Evolutionary conservation across 2,329 filamentous ascomycete genomes (phyloP).

Genomic region (Pseudocercospora eumusae): DNA sequence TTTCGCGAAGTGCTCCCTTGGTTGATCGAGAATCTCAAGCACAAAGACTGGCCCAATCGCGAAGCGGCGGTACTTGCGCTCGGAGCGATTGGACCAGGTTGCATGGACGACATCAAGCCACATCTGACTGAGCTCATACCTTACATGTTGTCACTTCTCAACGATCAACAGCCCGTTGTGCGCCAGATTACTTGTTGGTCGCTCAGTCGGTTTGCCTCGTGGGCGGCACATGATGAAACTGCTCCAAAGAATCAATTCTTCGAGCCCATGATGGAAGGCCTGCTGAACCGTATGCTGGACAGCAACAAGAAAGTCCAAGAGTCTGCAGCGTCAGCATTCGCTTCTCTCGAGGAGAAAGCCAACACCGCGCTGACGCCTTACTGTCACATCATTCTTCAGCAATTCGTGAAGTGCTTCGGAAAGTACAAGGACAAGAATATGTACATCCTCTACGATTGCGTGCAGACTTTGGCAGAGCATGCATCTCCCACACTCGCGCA

Average conservation of each 20-base stretch:
- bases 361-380: conserved; percentile 79
- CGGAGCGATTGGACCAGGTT: conserved; percentile 92
- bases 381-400: conserved; percentile 83
- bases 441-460: conserved; percentile 97
- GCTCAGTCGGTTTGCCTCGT: conserved; percentile 85
- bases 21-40: conserved; percentile 82
- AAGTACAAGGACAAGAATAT: conserved; percentile 99
- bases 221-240: conserved; percentile 77
- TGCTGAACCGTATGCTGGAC: conserved; percentile 91
- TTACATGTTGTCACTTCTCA: conserved; percentile 82
- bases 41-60: conserved; percentile 85
- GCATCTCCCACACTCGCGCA: conserved; percentile 80
- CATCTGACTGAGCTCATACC: conserved; percentile 88
- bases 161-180: conserved; percentile 85
- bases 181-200: conserved; percentile 98
- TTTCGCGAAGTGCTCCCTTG: conserved; percentile 93
- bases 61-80: conserved; percentile 93
- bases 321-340: conserved; percentile 92
- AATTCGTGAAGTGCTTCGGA: conserved; percentile 87
- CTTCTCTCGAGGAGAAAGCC: conserved; percentile 91
- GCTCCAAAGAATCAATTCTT: conserved; percentile 76
- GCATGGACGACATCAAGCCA: conserved; percentile 83
- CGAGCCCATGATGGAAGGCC: conserved; percentile 95
- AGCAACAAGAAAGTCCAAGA: conserved; percentile 98
- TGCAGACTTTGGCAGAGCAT: conserved; percentile 92